Evolutionary conservation across 495 filamentous ascomycete genomes (phyloP).

Genomic region (Aspergillus steynii): DNA sequence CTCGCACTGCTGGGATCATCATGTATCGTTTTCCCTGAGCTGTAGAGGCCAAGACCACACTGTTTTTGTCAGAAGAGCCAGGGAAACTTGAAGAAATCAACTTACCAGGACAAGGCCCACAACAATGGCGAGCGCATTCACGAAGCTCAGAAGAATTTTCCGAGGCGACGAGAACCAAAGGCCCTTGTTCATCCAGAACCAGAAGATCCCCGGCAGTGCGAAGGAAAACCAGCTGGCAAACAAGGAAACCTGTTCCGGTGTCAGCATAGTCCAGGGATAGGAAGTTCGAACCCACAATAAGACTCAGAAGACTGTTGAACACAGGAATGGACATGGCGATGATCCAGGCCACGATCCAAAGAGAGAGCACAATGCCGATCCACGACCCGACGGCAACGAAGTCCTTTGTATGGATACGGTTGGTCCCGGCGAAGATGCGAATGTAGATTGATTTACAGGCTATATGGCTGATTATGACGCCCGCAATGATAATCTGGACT

Average conservation of each 20-base stretch:
- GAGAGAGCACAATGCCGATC: constrained; percentile 49
- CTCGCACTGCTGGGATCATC: constrained; percentile 29
- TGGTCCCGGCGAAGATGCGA: constrained; percentile 48
- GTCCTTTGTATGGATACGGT: constrained; percentile 52
- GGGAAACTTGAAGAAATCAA: neutral
- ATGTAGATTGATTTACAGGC: constrained; percentile 59
- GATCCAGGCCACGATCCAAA: constrained; percentile 63
- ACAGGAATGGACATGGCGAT: constrained; percentile 66
- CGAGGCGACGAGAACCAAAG: constrained; percentile 19
- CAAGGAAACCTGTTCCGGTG: constrained; percentile 15
- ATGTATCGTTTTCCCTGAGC: constrained; percentile 42
- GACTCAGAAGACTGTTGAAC: constrained; percentile 58
- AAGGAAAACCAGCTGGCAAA: constrained; percentile 41
- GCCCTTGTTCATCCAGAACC: constrained; percentile 37
- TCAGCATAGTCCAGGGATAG: neutral
- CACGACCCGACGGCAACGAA: constrained; percentile 47
- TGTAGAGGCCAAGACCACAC: constrained; percentile 43
- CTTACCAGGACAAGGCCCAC: constrained; percentile 31
- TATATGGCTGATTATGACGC: constrained; percentile 64
- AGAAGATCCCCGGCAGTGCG: constrained; percentile 35
- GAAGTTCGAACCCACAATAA: constrained; percentile 24
- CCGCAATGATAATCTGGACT: constrained; percentile 32
- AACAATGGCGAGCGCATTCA: constrained; percentile 25
- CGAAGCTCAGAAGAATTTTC: constrained; percentile 29
- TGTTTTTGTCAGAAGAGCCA: constrained; percentile 10